These are phyloP conservation scores for Rhynchospora pubera DNA, from an alignment of 176 grass and related monocot genomes.

Conservation along the genomic window DNA sequence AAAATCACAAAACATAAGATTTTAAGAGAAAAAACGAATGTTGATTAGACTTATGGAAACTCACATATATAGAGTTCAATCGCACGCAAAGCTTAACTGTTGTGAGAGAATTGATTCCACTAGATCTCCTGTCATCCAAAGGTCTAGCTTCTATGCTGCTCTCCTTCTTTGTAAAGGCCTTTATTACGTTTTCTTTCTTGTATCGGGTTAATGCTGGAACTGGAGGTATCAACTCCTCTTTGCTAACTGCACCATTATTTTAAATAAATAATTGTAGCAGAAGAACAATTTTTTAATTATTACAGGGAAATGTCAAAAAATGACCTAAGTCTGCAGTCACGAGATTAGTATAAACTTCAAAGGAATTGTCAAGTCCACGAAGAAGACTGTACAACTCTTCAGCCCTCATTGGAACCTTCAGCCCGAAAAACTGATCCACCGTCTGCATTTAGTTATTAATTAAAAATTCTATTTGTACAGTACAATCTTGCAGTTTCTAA, in stretches of 20 bases:
- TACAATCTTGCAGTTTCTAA: constrained; percentile 1
- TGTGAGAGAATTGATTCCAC: constrained; percentile 68
- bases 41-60: constrained; percentile 30
- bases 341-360: constrained; percentile 82
- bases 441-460: constrained; percentile 52
- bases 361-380: constrained; percentile 85
- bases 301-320: constrained; percentile 17
- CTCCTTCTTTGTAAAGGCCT: constrained; percentile 86
- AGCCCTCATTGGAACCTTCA: constrained; percentile 82
- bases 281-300: constrained; percentile 9
- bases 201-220: constrained; percentile 88
- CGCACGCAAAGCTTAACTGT: constrained; percentile 83
- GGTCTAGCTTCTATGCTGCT: constrained; percentile 48
- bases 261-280: neutral
- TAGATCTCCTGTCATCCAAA: constrained; percentile 67
- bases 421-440: constrained; percentile 89
- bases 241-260: constrained; percentile 56
- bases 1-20: constrained; percentile 1
- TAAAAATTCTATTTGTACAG: neutral
- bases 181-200: constrained; percentile 91
- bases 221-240: constrained; percentile 84
- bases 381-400: constrained; percentile 71
- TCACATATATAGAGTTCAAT: constrained; percentile 91
- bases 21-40: neutral
- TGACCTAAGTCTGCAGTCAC: constrained; percentile 70